Evolutionary conservation across 2,329 filamentous ascomycete genomes (phyloP).

Genomic region (Cordyceps cicadae): DNA sequence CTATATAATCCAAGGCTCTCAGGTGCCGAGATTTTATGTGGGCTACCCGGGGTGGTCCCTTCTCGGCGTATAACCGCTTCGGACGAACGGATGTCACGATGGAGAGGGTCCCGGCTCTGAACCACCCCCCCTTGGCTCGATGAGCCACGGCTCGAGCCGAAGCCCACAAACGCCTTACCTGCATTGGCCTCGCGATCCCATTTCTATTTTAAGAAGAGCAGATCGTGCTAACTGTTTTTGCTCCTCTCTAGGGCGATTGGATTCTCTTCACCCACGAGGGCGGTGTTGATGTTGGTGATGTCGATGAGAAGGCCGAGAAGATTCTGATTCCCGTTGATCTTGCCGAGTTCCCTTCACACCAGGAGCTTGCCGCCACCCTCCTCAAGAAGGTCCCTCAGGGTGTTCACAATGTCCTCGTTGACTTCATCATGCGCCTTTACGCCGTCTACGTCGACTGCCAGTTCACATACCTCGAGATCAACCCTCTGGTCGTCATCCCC

Average conservation of each 20-base stretch:
- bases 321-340: conserved; percentile 94
- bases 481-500: conserved; percentile 95
- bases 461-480: conserved; percentile 99
- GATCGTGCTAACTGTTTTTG: conserved; percentile 27
- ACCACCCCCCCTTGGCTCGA: conserved; percentile 7
- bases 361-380: conserved; percentile 76
- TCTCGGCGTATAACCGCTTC: conserved; percentile 23
- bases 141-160: conserved; percentile 10
- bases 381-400: conserved; percentile 91
- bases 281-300: conserved; percentile 98
- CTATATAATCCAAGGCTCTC: neutral
- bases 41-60: conserved; percentile 13
- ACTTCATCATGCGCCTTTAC: conserved; percentile 98
- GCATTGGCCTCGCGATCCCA: conserved; percentile 3
- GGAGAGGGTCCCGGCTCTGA: conserved; percentile 18
- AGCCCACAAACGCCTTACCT: conserved; percentile 9
- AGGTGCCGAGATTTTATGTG: conserved; percentile 8
- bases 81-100: conserved; percentile 33
- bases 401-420: conserved; percentile 94
- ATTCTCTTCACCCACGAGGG: conserved; percentile 99
- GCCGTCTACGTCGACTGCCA: conserved; percentile 99
- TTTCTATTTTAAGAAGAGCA: neutral
- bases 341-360: conserved; percentile 88
- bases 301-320: conserved; percentile 98
- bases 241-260: conserved; percentile 74